Base-by-base conservation (phyloP, 2,329 filamentous ascomycete genomes). In the Metarhizium rileyi region DNA sequence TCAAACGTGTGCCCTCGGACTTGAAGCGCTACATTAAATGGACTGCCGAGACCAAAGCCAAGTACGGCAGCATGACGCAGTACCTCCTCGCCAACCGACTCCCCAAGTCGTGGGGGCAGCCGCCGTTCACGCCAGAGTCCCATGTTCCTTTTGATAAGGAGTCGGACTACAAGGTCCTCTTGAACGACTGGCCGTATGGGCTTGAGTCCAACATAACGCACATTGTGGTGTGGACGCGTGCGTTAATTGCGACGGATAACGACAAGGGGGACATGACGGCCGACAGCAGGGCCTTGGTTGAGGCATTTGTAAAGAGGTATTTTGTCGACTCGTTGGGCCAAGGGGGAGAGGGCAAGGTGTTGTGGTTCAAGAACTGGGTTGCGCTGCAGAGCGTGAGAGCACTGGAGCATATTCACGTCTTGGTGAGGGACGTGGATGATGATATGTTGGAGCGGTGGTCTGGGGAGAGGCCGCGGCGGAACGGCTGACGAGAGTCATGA, bases 341-440 rank as follows among this genome's bases (percentile, higher is more conserved):
- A 0, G 69, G 66, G 3, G 75, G 74, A n/a, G 66, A 69, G 50
- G 67, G 73, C 5, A 70, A 68, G 45, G 79, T 84, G 42, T 64
- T 90, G 53, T 97, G 90, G 89, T 96, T 96, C 70, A 94, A 91
- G 76, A 96, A 96, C 59, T 95, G 90, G 90, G 83, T 81, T 52
- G 81, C 83, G 25, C 70, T 96, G 63, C 94, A 96, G 72, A 94
- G 87, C 59, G 86, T 96, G 40, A 81, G 90, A 59, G 79, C 86
- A 3, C 73, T 96, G 44, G 90, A 95, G 70, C 91, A 96, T 65
- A 84, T 96, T 60, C 91, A 97, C 66, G 81, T 97, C 30, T 62
- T 85, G 59, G 77, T 84, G 46, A 75, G 69, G 48, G 71, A 78
- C 57, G 77, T 73, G 23, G 72, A 72, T 44, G 69, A 74, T 27